phyloP scores from a whole-genome alignment of 176 grass and related monocot genomes.

The Oryza punctata region DNA sequence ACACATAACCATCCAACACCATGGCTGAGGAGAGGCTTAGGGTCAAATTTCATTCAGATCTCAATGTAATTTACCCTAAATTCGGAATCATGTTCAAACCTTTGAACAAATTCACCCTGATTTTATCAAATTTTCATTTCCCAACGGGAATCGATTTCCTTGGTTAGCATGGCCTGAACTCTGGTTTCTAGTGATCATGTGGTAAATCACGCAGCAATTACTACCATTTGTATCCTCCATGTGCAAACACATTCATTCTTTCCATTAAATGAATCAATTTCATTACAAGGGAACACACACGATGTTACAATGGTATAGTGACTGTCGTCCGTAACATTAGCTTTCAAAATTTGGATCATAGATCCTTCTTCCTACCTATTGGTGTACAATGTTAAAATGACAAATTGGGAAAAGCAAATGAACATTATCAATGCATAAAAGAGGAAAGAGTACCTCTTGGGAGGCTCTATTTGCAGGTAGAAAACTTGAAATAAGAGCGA shows the following conservation, averaged over 20 bases:
- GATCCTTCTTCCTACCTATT: slow-evolving; percentile 74
- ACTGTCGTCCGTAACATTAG: slow-evolving; percentile 23
- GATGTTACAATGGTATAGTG: slow-evolving; percentile 36
- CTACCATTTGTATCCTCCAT: background rate
- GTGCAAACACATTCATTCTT: slow-evolving; percentile 28
- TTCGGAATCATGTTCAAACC: background rate
- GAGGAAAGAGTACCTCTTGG: slow-evolving; percentile 81
- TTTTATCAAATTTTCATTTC: background rate
- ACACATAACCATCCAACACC: background rate
- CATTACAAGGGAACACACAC: slow-evolving; percentile 30
- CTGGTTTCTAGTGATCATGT: background rate
- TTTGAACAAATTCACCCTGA: background rate
- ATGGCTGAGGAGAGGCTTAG: background rate
- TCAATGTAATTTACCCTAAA: background rate
- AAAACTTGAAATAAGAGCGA: slow-evolving; percentile 57
- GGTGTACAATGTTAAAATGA: slow-evolving; percentile 64
- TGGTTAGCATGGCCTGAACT: background rate
- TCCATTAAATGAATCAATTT: slow-evolving; percentile 35
- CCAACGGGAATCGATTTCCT: no score
- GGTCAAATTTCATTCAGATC: background rate
- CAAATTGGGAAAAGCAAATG: slow-evolving; percentile 87
- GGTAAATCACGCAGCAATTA: background rate
- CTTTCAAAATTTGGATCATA: slow-evolving; percentile 46
- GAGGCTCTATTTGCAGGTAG: slow-evolving; percentile 68
- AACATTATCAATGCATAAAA: slow-evolving; percentile 89